phyloP scores from a whole-genome alignment of 2,329 filamentous ascomycete genomes.

The Penicillium rolfsii region DNA sequence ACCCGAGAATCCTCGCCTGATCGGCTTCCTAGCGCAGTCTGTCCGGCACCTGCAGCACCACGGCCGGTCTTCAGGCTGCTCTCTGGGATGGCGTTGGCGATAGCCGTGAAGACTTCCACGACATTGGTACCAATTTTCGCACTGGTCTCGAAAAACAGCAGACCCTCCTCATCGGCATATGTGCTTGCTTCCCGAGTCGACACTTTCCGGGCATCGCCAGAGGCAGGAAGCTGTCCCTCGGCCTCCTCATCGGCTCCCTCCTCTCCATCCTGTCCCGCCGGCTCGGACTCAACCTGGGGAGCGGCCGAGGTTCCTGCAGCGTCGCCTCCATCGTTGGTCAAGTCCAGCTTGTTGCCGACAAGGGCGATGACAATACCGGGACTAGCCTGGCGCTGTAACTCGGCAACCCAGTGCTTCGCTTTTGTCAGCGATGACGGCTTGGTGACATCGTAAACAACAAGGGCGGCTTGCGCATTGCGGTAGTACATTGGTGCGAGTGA shows the following conservation, averaged over 20 bases:
- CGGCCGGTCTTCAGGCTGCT: slow-evolving; percentile 89
- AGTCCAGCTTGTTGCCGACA: slow-evolving; percentile 94
- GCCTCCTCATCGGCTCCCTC: slow-evolving; percentile 54
- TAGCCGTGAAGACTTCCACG: slow-evolving; percentile 93
- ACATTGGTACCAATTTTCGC: slow-evolving; percentile 97
- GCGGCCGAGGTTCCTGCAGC: slow-evolving; percentile 33
- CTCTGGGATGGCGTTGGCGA: slow-evolving; percentile 97
- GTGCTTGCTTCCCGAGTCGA: slow-evolving; percentile 86
- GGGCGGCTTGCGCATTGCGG: slow-evolving; percentile 94
- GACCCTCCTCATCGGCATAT: slow-evolving; percentile 91
- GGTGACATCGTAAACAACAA: slow-evolving; percentile 98
- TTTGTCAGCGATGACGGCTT: slow-evolving; percentile 94
- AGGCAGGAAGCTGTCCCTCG: slow-evolving; percentile 63
- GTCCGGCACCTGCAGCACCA: slow-evolving; percentile 65
- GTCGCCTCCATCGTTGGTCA: slow-evolving; percentile 66
- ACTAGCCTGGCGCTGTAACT: slow-evolving; percentile 92
- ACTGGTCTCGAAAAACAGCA: slow-evolving; percentile 97
- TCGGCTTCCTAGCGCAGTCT: slow-evolving; percentile 57
- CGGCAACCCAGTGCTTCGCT: slow-evolving; percentile 98
- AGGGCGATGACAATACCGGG: slow-evolving; percentile 96
- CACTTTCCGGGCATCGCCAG: slow-evolving; percentile 80
- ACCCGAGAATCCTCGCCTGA: slow-evolving; percentile 65
- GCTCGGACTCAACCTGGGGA: slow-evolving; percentile 46
- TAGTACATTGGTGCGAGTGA: slow-evolving; percentile 99
- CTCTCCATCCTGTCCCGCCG: slow-evolving; percentile 36